Percentiles rank a stretch among this genome's conserved stretches.
phyloP scores from a whole-genome alignment of 75 land plant species.

The Picea sitchensis region DNA sequence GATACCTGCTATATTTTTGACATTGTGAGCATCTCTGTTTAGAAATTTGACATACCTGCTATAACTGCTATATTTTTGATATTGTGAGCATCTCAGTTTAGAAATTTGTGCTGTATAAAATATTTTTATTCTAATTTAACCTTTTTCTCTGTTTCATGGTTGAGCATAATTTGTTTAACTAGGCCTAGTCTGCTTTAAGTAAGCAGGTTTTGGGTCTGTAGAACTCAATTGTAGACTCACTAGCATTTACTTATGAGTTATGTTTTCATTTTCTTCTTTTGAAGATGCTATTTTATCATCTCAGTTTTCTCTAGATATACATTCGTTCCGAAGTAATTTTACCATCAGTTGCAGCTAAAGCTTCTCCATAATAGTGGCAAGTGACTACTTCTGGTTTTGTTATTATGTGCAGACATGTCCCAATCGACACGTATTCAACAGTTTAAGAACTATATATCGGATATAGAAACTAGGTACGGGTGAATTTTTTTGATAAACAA shows the following conservation, averaged over 20 bases:
- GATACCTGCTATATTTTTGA: not conserved
- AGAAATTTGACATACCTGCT: not conserved
- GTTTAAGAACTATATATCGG: conserved; percentile 73
- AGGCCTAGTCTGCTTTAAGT: not conserved
- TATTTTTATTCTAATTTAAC: too few species aligned
- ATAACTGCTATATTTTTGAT: not conserved
- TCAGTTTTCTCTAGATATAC: not conserved
- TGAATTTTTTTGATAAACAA: not conserved
- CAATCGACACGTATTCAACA: conserved; percentile 45
- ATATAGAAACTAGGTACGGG: conserved; percentile 64
- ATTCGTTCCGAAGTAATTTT: not conserved
- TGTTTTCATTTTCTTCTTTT: not conserved
- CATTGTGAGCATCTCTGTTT: not conserved
- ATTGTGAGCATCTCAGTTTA: not conserved
- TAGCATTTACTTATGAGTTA: too few species aligned
- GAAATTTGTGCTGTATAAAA: not conserved
- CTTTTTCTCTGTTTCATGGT: too few species aligned
- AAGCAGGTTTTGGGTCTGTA: too few species aligned
- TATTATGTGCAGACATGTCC: conserved; percentile 37
- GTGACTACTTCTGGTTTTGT: conserved; percentile 4
- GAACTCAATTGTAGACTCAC: too few species aligned
- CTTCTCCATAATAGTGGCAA: not conserved
- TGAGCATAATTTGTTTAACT: not conserved
- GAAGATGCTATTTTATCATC: not conserved
- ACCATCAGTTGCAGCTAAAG: not conserved